Conservation (phyloP, 140 eudicot species). For the Flaveria floridana region DNA sequence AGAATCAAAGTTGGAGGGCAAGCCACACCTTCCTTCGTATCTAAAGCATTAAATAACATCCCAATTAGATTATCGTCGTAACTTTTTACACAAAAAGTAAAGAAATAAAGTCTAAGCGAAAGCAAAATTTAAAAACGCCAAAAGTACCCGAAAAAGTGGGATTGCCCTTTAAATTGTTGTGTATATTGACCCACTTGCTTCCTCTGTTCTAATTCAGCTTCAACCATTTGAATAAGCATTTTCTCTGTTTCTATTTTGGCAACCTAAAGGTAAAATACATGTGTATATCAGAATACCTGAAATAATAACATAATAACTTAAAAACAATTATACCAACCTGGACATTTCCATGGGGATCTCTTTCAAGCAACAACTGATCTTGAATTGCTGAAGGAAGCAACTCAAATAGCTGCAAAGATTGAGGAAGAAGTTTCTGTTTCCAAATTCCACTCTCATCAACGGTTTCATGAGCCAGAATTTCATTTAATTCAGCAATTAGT, state of each 20-base stretch:
- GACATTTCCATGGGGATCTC: constrained; percentile 99
- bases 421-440: constrained; percentile 83
- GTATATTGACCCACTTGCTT: constrained; percentile 58
- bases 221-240: constrained; percentile 99
- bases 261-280: constrained; percentile 47
- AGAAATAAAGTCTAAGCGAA: not conserved
- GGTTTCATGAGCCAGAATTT: constrained; percentile 80
- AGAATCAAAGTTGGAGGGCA: constrained; percentile 94
- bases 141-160: constrained; percentile 92
- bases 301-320: not conserved
- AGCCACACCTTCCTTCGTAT: constrained; percentile 95
- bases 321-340: constrained; percentile 52
- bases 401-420: constrained; percentile 76
- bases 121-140: not conserved
- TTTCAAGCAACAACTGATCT: constrained; percentile 94
- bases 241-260: constrained; percentile 99
- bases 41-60: constrained; percentile 33
- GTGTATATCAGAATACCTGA: not conserved
- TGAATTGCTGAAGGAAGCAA: constrained; percentile 90
- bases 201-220: constrained; percentile 82
- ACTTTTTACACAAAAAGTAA: not conserved
- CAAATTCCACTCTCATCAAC: constrained; percentile 86
- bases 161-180: constrained; percentile 74
- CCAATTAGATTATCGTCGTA: constrained; percentile 9
- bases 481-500: constrained; percentile 89